These are phyloP conservation scores for Leptographium radiaticola DNA, from an alignment of 2,329 filamentous ascomycete genomes.

Conservation along the genomic window DNA sequence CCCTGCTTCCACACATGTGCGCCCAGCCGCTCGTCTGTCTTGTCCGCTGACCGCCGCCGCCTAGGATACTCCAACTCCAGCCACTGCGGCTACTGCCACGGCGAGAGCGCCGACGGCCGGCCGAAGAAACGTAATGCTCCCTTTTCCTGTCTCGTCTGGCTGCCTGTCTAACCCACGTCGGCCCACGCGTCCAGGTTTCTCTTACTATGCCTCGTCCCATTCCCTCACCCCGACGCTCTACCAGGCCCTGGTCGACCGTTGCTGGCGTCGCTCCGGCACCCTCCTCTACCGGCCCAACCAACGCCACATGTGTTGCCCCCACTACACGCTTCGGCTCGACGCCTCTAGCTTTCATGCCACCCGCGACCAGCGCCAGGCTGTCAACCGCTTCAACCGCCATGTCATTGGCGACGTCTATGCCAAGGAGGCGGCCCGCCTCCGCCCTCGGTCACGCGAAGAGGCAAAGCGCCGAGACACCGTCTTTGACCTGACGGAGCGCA, in stretches of 20 bases:
- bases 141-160: not conserved
- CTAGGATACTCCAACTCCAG: constrained; percentile 8
- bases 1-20: no score
- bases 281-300: constrained; percentile 71
- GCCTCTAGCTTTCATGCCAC: constrained; percentile 50
- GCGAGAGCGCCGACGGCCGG: not conserved
- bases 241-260: constrained; percentile 57
- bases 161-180: not conserved
- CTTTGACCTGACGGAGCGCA: constrained; percentile 52
- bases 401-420: constrained; percentile 56
- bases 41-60: not conserved
- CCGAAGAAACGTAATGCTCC: constrained; percentile 5
- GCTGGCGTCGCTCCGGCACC: constrained; percentile 62
- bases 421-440: constrained; percentile 47
- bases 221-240: constrained; percentile 54
- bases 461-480: constrained; percentile 48
- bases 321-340: constrained; percentile 72
- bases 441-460: constrained; percentile 56
- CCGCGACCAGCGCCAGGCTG: constrained; percentile 59
- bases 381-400: constrained; percentile 60
- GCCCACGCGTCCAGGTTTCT: constrained; percentile 41
- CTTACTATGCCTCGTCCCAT: constrained; percentile 55
- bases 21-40: not conserved
- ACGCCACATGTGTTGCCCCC: constrained; percentile 73
- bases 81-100: constrained; percentile 9